phyloP scores from a whole-genome alignment of 208 protist genomes.

The Leishmania braziliensis region DNA sequence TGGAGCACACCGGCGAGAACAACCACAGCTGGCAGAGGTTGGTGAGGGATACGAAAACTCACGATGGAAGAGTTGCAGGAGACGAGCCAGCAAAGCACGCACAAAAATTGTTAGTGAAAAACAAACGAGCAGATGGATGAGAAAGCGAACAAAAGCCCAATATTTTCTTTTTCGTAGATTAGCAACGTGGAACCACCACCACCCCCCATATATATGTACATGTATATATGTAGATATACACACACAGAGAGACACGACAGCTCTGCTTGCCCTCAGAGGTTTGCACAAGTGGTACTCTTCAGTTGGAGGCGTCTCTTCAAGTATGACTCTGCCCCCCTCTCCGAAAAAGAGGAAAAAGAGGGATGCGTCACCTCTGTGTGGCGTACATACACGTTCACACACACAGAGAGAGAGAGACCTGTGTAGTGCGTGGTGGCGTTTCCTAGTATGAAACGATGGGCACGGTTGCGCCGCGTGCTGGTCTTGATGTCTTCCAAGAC shows the following conservation, averaged over 20 bases:
- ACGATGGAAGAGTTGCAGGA: background rate
- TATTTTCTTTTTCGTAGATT: background rate
- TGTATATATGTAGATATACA: background rate
- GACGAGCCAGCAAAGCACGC: background rate
- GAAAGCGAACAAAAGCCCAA: background rate
- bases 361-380: background rate
- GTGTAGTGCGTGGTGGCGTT: constrained; percentile 12
- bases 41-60: background rate
- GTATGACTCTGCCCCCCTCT: background rate
- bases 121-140: background rate
- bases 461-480: constrained; percentile 32
- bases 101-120: background rate
- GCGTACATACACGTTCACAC: background rate
- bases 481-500: constrained; percentile 33
- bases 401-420: background rate
- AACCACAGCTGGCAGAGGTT: background rate
- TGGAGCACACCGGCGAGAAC: background rate
- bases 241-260: background rate
- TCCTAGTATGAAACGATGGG: constrained; percentile 12
- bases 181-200: background rate
- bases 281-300: background rate
- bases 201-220: background rate
- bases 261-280: background rate
- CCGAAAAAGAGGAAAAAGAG: background rate
- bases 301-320: background rate